Evolutionary conservation across 129 eudicot genomes (phyloP), one percentile per base, ranked within the genome.

Genomic region (Erigeron canadensis): DNA sequence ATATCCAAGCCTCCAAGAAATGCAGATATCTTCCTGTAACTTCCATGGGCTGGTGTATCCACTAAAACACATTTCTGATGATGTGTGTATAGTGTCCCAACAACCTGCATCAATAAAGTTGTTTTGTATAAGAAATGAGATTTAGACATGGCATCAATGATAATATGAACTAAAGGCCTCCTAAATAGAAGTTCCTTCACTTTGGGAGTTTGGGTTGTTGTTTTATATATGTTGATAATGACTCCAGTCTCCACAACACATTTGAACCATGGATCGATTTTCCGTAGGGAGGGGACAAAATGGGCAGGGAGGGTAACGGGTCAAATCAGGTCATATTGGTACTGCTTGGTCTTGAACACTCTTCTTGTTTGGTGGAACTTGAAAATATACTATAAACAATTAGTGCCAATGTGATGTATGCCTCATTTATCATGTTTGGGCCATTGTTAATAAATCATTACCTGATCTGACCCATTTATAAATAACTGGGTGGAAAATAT

Each of bases 1-100:
- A 89, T 86, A 69, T 89, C 96, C 18, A 89, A 82, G 72, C 91
- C 96, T 70, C 96, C 96, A 17, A 89, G 69, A 74, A 86, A 89
- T 42, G 96, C 87, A 50, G 82, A 44, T 57, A 89, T 67, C 71
- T 84, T 86, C 79, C 96, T 74, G 85, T 84, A 86, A 53, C 83
- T 89, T 43, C 91, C 89, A 34, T 53, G 70, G 38, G 84, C 91
- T 78, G 77, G 91, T 39, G 89, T 75, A 67, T 88, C 96, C 59
- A 86, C 91, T 62, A 86, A 76, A 67, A 88, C 89, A 79, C 96
- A 88, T 72, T 88, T 88, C 80, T 88, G 91, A 66, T 88, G 96
- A 79, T 84, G 91, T 42, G 91, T 83, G 73, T 86, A 89, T 63
- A 86, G 77, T 41, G 93, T 89, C 72, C 96, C 96, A 40, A 89